Evolutionary conservation across 164 flowering plant species (phyloP).

Genomic region (Aristolochia fimbriata): DNA sequence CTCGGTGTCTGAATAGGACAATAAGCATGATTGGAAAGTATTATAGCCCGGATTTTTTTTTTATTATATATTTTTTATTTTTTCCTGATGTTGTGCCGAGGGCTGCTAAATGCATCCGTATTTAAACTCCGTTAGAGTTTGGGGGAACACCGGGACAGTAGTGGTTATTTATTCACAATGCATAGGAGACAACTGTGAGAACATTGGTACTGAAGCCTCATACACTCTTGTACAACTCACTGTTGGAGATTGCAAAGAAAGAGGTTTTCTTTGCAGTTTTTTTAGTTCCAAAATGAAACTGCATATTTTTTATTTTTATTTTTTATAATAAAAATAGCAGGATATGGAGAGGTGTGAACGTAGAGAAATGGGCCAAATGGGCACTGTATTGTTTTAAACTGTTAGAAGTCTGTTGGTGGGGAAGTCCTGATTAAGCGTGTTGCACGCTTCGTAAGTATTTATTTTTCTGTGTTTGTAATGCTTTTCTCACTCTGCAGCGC

Average conservation of each 20-base stretch:
- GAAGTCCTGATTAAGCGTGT: neutral
- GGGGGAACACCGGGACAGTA: too few species aligned
- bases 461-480: neutral
- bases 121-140: neutral
- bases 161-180: too few species aligned
- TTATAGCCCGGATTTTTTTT: neutral
- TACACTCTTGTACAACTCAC: too few species aligned
- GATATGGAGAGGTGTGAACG: neutral
- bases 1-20: neutral
- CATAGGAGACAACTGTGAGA: too few species aligned
- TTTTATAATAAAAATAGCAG: neutral
- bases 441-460: neutral
- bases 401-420: neutral
- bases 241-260: too few species aligned
- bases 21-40: neutral
- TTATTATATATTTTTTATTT: neutral
- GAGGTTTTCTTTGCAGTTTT: neutral
- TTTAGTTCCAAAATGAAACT: neutral
- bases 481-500: constrained; percentile 38
- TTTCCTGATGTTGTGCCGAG: neutral
- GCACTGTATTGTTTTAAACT: neutral
- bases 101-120: neutral
- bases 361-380: neutral
- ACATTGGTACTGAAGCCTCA: too few species aligned
- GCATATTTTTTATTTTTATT: too few species aligned